Percentiles rank a stretch among this genome's conserved stretches.
These are phyloP conservation scores for Nitzschia putrida DNA, from an alignment of 108 stramenopile species.

Conservation along the genomic window DNA sequence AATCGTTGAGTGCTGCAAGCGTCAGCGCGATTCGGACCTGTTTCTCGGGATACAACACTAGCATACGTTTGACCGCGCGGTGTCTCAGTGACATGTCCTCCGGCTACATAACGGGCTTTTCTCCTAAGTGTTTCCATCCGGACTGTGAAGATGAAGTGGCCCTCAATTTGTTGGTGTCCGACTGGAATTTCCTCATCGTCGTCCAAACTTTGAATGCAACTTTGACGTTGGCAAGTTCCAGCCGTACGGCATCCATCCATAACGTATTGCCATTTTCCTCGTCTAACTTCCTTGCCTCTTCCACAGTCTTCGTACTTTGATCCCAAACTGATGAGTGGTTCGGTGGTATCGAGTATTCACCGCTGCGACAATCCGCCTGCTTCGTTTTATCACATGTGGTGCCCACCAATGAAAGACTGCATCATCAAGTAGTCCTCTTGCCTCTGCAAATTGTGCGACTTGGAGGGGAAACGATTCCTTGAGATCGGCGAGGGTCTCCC, in stretches of 20 bases:
- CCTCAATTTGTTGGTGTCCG: constrained; percentile 27
- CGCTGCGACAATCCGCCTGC: constrained; percentile 23
- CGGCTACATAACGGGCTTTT: constrained; percentile 43
- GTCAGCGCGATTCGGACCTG: too few species aligned
- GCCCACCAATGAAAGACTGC: constrained; percentile 63
- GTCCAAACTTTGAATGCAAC: constrained; percentile 38
- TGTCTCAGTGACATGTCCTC: constrained; percentile 34
- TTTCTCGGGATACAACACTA: constrained; percentile 50
- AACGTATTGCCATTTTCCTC: constrained; percentile 36
- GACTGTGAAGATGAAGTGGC: constrained; percentile 54
- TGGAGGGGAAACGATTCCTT: too few species aligned
- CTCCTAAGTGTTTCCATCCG: constrained; percentile 41
- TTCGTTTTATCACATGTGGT: constrained; percentile 17
- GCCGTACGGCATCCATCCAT: constrained; percentile 44
- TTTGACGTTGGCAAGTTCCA: constrained; percentile 49
- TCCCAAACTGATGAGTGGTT: constrained; percentile 49
- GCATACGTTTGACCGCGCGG: constrained; percentile 31
- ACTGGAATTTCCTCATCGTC: constrained; percentile 19
- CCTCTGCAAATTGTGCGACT: constrained; percentile 57
- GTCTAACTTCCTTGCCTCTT: constrained; percentile 51
- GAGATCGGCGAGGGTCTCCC: constrained; percentile 35
- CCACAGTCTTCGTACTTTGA: constrained; percentile 46
- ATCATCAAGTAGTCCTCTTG: constrained; percentile 23
- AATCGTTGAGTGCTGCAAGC: too few species aligned
- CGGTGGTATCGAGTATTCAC: constrained; percentile 10